Conservation (phyloP, 306 rosid species). For the Medicago arabica region DNA sequence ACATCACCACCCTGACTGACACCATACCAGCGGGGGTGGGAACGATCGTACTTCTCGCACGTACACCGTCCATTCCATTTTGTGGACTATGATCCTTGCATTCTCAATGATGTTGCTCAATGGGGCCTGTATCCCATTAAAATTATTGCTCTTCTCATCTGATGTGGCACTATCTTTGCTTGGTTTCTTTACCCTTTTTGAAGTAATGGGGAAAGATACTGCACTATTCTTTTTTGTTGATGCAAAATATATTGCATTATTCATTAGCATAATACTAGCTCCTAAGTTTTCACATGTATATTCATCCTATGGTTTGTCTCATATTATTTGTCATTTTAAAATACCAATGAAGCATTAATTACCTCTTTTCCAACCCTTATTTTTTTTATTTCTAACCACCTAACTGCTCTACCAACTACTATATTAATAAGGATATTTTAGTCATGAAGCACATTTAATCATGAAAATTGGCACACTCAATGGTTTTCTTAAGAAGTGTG, state of each 20-base stretch:
- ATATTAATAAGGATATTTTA: constrained; percentile 3
- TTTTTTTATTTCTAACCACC: background rate
- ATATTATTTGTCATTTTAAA: background rate
- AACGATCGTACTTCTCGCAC: too few species aligned
- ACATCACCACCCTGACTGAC: too few species aligned
- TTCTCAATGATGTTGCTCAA: constrained; percentile 7
- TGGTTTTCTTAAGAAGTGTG: background rate
- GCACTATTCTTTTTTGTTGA: background rate
- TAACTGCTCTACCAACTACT: background rate
- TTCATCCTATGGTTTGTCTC: constrained; percentile 2
- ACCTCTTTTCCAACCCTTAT: background rate
- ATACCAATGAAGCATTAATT: background rate
- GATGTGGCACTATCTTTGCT: constrained; percentile 20
- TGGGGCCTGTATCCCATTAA: background rate
- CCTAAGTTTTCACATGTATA: constrained; percentile 18
- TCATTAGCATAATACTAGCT: constrained; percentile 16
- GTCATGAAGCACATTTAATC: background rate
- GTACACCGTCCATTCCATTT: background rate
- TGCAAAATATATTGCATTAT: constrained; percentile 8
- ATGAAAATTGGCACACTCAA: background rate
- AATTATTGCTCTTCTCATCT: constrained; percentile 5
- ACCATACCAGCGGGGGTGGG: too few species aligned
- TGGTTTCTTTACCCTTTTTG: constrained; percentile 19
- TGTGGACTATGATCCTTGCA: constrained; percentile 4
- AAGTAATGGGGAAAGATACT: constrained; percentile 6